Base-by-base conservation (phyloP, 2,329 filamentous ascomycete genomes). In the Pseudogymnoascus sp. region DNA sequence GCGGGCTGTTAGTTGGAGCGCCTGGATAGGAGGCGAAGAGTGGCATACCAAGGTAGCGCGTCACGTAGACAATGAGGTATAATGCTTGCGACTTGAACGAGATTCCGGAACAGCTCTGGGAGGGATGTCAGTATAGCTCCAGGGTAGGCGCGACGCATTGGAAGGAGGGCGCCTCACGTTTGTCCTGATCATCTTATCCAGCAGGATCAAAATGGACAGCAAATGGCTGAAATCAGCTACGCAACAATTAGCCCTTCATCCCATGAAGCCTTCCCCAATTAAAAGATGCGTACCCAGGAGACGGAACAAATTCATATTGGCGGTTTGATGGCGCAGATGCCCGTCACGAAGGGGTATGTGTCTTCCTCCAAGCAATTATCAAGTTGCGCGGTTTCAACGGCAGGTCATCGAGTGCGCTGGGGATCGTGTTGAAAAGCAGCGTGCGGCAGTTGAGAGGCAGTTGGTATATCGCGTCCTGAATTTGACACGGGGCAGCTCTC, bases 1-100 rank as follows among this genome's bases (percentile, higher is more conserved):
- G 14, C 49, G 36, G 36, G n/a, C 38, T 61, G 6, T 18, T 38
- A 63, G 49, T 65, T 2, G 16, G 23, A 8, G n/a, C 49, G 25
- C 25, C 12, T 34, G 25, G 23, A 25, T 6, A 28, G 25, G 12
- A 8, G 28, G 18, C 18, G n/a, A 18, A n/a, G 16, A 25, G 5
- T n/a, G 59, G 18, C 76, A 63, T 79, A 91, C 89, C 89, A 66
- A 99, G 84, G 77, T 99, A 99, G 73, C 95, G 86, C 66, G 93
- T 96, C 46, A 96, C 75, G 77, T 99, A 99, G 71, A 99, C 95
- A 49, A 96, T 80, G 69, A 97, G 82, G 78, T 99, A 99, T 63
- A 99, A 84, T 60, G 88, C 91, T 83, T 99, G 95, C 66, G 93
- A 97, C 77, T 99, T 99, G 84, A 99, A 97, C 14, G 95, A 99